Percentiles rank a stretch among this genome's conserved stretches.
Conservation (phyloP, 768 basidiomycete species). For the Hericium rajendrae region DNA sequence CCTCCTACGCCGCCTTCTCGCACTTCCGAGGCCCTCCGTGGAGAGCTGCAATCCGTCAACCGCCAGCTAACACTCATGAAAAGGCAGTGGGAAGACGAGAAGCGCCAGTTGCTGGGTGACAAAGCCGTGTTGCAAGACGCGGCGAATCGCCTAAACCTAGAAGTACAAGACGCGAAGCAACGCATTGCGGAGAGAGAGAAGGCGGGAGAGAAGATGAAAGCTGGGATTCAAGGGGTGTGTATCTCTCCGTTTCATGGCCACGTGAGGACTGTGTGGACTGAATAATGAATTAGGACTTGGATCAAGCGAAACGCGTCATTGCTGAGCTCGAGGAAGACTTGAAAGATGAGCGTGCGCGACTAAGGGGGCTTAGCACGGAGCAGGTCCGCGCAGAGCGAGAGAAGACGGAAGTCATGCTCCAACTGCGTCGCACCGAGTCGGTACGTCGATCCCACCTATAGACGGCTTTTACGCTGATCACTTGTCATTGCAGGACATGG, state of each 20-base stretch:
- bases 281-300: conserved; percentile 46
- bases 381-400: conserved; percentile 55
- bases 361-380: conserved; percentile 55
- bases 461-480: not conserved
- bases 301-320: conserved; percentile 53
- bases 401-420: conserved; percentile 49
- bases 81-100: conserved; percentile 63
- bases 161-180: conserved; percentile 50
- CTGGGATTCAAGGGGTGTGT: conserved; percentile 46
- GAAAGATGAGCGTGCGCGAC: conserved; percentile 56
- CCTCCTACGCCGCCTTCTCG: conserved; percentile 62
- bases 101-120: conserved; percentile 52
- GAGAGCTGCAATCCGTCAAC: conserved; percentile 54
- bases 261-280: conserved; percentile 1
- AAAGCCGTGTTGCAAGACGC: conserved; percentile 66
- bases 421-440: conserved; percentile 63
- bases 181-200: conserved; percentile 49
- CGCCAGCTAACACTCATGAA: conserved; percentile 54
- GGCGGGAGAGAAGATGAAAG: conserved; percentile 36
- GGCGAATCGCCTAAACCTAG: conserved; percentile 51
- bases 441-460: conserved; percentile 27
- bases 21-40: conserved; percentile 54
- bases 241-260: not conserved
- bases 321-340: conserved; percentile 63
- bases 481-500: conserved; percentile 52